These are phyloP conservation scores for Priceomyces medius DNA, from an alignment of 805 yeast species.

Conservation along the genomic window DNA sequence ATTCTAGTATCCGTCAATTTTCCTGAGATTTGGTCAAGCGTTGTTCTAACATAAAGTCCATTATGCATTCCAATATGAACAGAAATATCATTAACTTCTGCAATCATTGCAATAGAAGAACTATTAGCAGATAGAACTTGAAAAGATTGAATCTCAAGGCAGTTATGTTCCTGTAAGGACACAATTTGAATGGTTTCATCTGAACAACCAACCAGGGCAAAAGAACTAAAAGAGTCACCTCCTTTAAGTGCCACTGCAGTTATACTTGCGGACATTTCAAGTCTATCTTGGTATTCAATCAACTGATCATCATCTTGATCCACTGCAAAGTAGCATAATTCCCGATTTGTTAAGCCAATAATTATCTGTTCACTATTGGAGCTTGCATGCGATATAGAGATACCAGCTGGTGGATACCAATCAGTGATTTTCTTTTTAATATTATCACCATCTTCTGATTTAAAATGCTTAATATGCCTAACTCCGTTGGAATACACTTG, in stretches of 20 bases:
- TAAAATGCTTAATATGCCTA: constrained; percentile 43
- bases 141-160: constrained; percentile 59
- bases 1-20: constrained; percentile 58
- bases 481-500: constrained; percentile 76
- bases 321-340: constrained; percentile 79
- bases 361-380: constrained; percentile 68
- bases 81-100: constrained; percentile 21
- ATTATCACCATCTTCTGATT: constrained; percentile 10
- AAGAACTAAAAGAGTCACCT: constrained; percentile 45
- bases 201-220: constrained; percentile 67
- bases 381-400: constrained; percentile 57
- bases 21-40: constrained; percentile 60
- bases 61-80: constrained; percentile 81
- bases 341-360: constrained; percentile 69
- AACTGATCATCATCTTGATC: constrained; percentile 58
- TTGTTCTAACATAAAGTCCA: constrained; percentile 73
- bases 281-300: constrained; percentile 65
- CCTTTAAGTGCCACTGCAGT: constrained; percentile 49
- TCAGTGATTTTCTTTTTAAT: constrained; percentile 43
- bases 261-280: constrained; percentile 52
- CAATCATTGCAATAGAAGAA: constrained; percentile 25
- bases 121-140: constrained; percentile 61
- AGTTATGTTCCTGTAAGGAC: constrained; percentile 57
- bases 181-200: constrained; percentile 70
- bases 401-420: constrained; percentile 86